Conservation (phyloP, 2,329 filamentous ascomycete species). For the Coniochaeta sp. region DNA sequence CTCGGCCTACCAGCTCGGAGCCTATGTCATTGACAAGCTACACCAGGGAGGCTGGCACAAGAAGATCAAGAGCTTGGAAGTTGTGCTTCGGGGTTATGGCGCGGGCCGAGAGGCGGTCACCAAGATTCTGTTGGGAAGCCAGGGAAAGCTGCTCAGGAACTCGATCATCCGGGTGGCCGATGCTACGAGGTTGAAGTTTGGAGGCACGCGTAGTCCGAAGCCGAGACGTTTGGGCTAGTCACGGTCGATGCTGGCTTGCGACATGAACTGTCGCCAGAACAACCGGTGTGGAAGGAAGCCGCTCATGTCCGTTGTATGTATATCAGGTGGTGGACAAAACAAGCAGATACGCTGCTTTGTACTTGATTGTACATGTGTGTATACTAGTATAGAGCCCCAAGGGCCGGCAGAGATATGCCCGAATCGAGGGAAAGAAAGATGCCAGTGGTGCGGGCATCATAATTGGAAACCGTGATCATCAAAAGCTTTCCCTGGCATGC, state of each 20-base stretch:
- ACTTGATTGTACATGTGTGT: background rate
- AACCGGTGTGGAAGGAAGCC: background rate
- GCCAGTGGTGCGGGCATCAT: no score
- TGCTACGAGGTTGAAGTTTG: constrained; percentile 87
- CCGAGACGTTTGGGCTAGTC: constrained; percentile 68
- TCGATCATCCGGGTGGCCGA: constrained; percentile 79
- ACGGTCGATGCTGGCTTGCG: background rate
- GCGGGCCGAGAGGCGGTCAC: constrained; percentile 79
- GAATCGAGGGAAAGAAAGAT: background rate
- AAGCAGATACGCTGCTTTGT: background rate
- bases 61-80: constrained; percentile 70
- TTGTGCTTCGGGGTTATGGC: constrained; percentile 81
- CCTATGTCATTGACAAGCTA: constrained; percentile 76
- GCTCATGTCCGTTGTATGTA: background rate
- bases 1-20: constrained; percentile 81
- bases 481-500: no score
- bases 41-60: constrained; percentile 72
- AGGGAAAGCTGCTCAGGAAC: constrained; percentile 68
- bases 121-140: constrained; percentile 81
- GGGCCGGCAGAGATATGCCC: background rate
- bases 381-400: background rate
- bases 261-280: background rate
- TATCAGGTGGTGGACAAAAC: background rate
- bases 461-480: background rate
- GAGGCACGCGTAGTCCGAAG: constrained; percentile 79